Percentiles rank a stretch among this genome's conserved stretches.
Conservation (phyloP, 2,329 filamentous ascomycete species). For the Cadophora luteo-olivacea region DNA sequence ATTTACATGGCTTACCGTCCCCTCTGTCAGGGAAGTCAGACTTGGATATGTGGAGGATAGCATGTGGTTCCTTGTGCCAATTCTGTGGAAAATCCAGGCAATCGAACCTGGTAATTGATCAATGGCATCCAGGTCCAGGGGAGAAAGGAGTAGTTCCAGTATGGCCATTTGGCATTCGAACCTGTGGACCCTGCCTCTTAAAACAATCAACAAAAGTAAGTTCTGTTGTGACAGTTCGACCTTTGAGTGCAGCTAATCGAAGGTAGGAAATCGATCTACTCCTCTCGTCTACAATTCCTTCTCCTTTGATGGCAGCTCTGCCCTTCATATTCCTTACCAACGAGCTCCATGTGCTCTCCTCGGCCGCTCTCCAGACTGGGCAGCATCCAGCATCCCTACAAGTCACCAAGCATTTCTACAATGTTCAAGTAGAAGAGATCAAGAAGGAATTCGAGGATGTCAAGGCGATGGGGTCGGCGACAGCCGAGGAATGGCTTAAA, state of each 20-base stretch:
- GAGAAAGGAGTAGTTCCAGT: conserved; percentile 64
- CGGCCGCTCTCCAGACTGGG: conserved; percentile 59
- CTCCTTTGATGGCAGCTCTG: conserved; percentile 70
- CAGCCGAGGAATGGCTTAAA: conserved; percentile 80
- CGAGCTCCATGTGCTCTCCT: conserved; percentile 65
- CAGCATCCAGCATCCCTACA: conserved; percentile 55
- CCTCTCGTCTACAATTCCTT: conserved; percentile 65
- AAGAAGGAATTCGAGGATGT: conserved; percentile 68
- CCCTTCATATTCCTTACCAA: conserved; percentile 71
- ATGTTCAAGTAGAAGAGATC: conserved; percentile 66
- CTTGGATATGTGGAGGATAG: conserved; percentile 77
- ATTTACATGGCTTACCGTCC: conserved; percentile 67
- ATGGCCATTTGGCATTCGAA: conserved; percentile 73
- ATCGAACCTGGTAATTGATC: conserved; percentile 43
- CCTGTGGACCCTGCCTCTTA: conserved; percentile 71
- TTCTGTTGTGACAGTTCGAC: background rate
- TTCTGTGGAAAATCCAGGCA: conserved; percentile 61
- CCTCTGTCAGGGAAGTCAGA: conserved; percentile 71
- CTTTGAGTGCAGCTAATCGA: conserved; percentile 36
- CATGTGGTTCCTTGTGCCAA: conserved; percentile 69
- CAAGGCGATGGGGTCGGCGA: conserved; percentile 68
- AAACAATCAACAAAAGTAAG: conserved; percentile 69
- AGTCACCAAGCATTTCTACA: conserved; percentile 71
- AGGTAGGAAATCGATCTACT: conserved; percentile 73
- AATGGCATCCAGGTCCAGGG: conserved; percentile 68